Evolutionary conservation across 371 early-diverging fungal species (phyloP).

Genomic region (Mortierella sp.): DNA sequence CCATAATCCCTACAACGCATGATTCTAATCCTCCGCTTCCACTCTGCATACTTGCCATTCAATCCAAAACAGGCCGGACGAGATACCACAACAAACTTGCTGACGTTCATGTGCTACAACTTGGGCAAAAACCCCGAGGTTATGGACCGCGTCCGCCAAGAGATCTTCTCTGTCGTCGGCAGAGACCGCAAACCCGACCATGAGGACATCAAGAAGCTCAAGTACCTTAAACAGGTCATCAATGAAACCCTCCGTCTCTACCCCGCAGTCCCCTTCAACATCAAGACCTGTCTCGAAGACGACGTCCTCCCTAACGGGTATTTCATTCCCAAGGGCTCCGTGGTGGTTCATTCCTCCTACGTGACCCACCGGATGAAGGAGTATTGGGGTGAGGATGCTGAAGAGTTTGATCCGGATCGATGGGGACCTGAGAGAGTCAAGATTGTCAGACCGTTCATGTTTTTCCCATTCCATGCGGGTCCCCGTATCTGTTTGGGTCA

Average conservation of each 20-base stretch:
- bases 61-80: constrained; percentile 60
- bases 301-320: constrained; percentile 62
- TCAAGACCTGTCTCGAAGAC: constrained; percentile 62
- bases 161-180: constrained; percentile 62
- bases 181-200: constrained; percentile 46
- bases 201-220: constrained; percentile 59
- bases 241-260: constrained; percentile 63
- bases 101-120: constrained; percentile 60
- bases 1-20: constrained; percentile 3
- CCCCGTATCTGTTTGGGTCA: constrained; percentile 57
- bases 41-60: neutral
- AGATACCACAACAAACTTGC: constrained; percentile 68
- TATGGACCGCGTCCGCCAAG: constrained; percentile 60
- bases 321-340: constrained; percentile 70
- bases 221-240: constrained; percentile 62
- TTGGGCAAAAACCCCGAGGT: constrained; percentile 64
- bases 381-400: constrained; percentile 77
- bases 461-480: constrained; percentile 59
- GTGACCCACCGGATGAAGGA: constrained; percentile 64
- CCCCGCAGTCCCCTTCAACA: constrained; percentile 58
- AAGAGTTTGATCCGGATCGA: constrained; percentile 73
- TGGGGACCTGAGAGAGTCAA: constrained; percentile 65
- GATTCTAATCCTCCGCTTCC: neutral
- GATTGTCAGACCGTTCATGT: constrained; percentile 52
- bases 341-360: constrained; percentile 62